Percentiles rank a stretch among this genome's conserved stretches.
These are phyloP conservation scores for Naematelia encephala DNA, from an alignment of 768 basidiomycete genomes.

Conservation along the genomic window DNA sequence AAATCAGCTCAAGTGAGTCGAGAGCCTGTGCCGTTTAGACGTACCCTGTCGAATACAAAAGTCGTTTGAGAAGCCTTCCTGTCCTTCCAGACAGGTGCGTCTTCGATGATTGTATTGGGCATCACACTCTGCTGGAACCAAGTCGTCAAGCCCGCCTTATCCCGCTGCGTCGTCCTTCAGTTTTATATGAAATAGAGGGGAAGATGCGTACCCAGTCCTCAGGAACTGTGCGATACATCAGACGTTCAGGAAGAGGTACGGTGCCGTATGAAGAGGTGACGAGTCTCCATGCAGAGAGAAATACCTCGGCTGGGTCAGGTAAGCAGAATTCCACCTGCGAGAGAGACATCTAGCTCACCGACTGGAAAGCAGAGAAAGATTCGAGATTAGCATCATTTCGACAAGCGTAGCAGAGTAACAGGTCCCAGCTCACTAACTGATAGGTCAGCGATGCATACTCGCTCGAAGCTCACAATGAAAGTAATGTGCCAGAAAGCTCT, in stretches of 20 bases:
- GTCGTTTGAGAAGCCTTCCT: constrained; percentile 19
- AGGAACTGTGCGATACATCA: constrained; percentile 32
- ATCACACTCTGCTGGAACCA: constrained; percentile 39
- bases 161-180: constrained; percentile 10
- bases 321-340: background rate
- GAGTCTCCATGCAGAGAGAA: constrained; percentile 37
- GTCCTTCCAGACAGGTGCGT: constrained; percentile 29
- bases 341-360: background rate
- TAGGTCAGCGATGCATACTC: constrained; percentile 2
- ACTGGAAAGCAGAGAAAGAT: background rate
- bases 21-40: background rate
- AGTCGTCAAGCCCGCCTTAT: constrained; percentile 30
- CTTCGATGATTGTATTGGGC: constrained; percentile 32
- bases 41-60: constrained; percentile 30
- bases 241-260: constrained; percentile 19
- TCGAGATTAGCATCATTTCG: too few species aligned
- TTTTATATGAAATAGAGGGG: background rate
- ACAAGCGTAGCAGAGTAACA: too few species aligned
- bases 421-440: constrained; percentile 8
- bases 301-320: constrained; percentile 32
- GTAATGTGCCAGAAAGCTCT: constrained; percentile 31
- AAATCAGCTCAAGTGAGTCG: background rate
- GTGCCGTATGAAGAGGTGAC: constrained; percentile 25
- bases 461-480: constrained; percentile 32
- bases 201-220: constrained; percentile 34